Conservation (phyloP, 2,329 filamentous ascomycete species). For the Clarireedia monteithiana region DNA sequence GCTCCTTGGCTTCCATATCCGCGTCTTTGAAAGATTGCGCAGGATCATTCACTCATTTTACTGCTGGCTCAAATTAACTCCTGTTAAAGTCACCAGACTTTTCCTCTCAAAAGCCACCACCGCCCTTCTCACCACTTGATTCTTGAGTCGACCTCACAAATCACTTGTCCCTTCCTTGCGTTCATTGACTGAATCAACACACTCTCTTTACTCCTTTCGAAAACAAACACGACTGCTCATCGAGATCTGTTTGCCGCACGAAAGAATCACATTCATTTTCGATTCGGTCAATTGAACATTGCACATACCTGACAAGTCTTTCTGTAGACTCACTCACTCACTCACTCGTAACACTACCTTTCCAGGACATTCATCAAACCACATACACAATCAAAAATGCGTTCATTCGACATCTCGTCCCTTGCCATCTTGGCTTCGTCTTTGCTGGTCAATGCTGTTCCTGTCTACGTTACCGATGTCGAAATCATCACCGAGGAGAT, state of each 20-base stretch:
- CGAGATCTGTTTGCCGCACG: background rate
- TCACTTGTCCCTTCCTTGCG: constrained; percentile 6
- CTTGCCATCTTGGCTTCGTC: constrained; percentile 24
- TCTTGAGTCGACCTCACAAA: background rate
- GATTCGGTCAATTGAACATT: constrained; percentile 5
- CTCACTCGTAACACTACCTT: background rate
- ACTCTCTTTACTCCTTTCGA: constrained; percentile 3
- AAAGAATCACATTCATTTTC: background rate
- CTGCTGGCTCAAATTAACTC: background rate
- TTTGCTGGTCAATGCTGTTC: constrained; percentile 26
- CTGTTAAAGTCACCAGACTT: background rate
- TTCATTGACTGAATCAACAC: constrained; percentile 21
- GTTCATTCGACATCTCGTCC: constrained; percentile 19
- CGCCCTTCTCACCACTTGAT: background rate
- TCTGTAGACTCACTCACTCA: background rate
- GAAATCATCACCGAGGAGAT: constrained; percentile 21
- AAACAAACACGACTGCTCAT: constrained; percentile 1
- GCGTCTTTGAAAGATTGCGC: constrained; percentile 15
- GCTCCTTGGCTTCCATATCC: background rate
- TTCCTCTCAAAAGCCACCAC: background rate
- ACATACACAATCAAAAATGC: constrained; percentile 16
- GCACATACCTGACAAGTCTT: background rate
- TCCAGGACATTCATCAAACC: background rate
- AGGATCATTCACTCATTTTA: constrained; percentile 7
- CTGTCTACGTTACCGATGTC: constrained; percentile 16